Percentiles rank a stretch among this genome's conserved stretches.
phyloP scores from a whole-genome alignment of 192 early-diverging fungal species.

The Endogone sp. region DNA sequence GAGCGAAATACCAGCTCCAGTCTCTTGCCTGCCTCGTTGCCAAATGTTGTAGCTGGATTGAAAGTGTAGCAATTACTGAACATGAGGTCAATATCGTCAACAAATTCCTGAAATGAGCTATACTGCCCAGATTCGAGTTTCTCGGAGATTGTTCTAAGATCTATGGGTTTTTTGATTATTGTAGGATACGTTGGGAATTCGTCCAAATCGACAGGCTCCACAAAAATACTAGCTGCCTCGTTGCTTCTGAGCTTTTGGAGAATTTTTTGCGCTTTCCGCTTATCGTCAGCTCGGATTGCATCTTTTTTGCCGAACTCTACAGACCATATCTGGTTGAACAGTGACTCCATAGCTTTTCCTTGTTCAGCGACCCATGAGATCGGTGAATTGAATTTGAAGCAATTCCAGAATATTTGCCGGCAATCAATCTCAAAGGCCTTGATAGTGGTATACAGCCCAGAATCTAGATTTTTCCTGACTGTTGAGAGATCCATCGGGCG shows the following conservation, averaged over 20 bases:
- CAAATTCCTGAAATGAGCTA: conserved; percentile 37
- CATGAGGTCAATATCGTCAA: conserved; percentile 53
- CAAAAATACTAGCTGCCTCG: conserved; percentile 55
- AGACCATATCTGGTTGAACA: conserved; percentile 22
- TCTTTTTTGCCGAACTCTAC: background rate
- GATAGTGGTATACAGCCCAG: conserved; percentile 17
- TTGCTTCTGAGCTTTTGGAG: conserved; percentile 47
- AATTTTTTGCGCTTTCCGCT: conserved; percentile 19
- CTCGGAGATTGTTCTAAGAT: conserved; percentile 60
- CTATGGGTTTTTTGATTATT: conserved; percentile 69
- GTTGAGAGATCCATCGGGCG: conserved; percentile 59
- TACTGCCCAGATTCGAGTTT: conserved; percentile 58
- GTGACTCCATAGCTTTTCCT: conserved; percentile 48
- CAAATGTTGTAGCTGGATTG: conserved; percentile 49
- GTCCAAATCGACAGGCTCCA: conserved; percentile 65
- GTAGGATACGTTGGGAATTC: conserved; percentile 60
- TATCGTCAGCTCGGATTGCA: conserved; percentile 18
- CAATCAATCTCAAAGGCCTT: conserved; percentile 40
- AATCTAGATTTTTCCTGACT: conserved; percentile 33
- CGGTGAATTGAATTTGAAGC: conserved; percentile 68
- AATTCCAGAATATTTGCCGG: conserved; percentile 61
- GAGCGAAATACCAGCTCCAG: conserved; percentile 38
- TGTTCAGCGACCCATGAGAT: conserved; percentile 61
- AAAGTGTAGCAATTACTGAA: conserved; percentile 67
- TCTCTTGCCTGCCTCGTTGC: conserved; percentile 43